phyloP scores from a whole-genome alignment of 192 early-diverging fungal genomes.

The Dispira simplex region DNA sequence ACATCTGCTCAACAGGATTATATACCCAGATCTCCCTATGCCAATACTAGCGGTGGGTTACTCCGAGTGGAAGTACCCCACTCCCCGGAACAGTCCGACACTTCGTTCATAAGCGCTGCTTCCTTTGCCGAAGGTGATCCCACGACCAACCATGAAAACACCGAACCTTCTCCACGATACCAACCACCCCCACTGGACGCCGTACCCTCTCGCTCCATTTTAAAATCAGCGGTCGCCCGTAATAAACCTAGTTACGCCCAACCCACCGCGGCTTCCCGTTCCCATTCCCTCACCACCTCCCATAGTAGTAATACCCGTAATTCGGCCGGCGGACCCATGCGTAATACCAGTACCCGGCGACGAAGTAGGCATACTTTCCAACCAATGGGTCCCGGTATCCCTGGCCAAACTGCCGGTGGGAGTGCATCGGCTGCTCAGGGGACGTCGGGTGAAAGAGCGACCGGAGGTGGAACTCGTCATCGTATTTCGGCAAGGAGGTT shows the following conservation, averaged over 20 bases:
- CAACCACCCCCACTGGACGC: slow-evolving; percentile 10
- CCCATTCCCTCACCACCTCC: neutral
- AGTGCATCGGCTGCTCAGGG: neutral
- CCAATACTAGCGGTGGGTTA: too few relatives aligned
- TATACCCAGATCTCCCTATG: too few relatives aligned
- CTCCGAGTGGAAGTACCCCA: neutral
- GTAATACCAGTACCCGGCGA: neutral
- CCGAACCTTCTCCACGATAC: neutral
- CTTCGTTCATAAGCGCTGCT: neutral
- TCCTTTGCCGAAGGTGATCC: neutral
- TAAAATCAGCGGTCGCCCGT: neutral
- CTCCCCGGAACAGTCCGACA: neutral
- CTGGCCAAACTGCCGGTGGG: neutral
- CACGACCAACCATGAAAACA: neutral
- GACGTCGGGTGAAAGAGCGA: neutral
- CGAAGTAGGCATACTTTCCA: neutral
- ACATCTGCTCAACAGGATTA: too few relatives aligned
- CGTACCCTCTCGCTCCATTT: slow-evolving; percentile 8
- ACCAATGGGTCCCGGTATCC: neutral
- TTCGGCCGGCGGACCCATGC: neutral
- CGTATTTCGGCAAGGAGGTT: slow-evolving; percentile 4
- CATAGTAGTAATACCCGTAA: neutral
- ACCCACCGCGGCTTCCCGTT: slow-evolving; percentile 2
- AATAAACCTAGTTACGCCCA: neutral
- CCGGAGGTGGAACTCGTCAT: neutral